phyloP scores from a whole-genome alignment of 495 filamentous ascomycete genomes.

The Wilcoxina mikolae region DNA sequence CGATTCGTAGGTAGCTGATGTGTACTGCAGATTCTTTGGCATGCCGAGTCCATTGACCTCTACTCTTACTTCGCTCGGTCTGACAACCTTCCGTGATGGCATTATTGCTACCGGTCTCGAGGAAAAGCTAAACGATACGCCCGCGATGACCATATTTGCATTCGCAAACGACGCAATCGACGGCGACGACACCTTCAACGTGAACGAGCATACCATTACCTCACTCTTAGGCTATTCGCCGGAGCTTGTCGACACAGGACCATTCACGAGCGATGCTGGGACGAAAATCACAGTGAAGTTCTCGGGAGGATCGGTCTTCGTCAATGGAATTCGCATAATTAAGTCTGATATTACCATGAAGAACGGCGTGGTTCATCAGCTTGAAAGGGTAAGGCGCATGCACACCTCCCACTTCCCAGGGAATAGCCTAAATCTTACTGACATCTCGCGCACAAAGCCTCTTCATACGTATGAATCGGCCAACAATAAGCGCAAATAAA shows the following conservation, averaged over 20 bases:
- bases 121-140: not conserved
- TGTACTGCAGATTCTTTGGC: not conserved
- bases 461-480: too few species aligned
- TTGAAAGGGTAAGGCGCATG: conserved; percentile 2
- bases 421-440: too few species aligned
- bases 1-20: not conserved
- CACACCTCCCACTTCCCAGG: too few species aligned
- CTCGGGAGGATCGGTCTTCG: not conserved
- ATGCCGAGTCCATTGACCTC: not conserved
- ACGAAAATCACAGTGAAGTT: not conserved
- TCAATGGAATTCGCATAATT: conserved; percentile 1
- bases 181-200: not conserved
- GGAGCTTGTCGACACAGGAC: not conserved
- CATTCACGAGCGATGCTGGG: not conserved
- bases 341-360: not conserved
- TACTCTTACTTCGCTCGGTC: not conserved
- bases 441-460: too few species aligned
- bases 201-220: not conserved
- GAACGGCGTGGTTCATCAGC: not conserved
- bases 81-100: not conserved
- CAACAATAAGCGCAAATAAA: too few species aligned
- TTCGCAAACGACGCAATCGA: not conserved
- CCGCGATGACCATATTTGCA: not conserved
- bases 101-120: not conserved
- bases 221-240: not conserved